Evolutionary conservation across 768 basidiomycete species (phyloP), one percentile per base, ranked within the genome.

Genomic region (Lactifluus pinguis): DNA sequence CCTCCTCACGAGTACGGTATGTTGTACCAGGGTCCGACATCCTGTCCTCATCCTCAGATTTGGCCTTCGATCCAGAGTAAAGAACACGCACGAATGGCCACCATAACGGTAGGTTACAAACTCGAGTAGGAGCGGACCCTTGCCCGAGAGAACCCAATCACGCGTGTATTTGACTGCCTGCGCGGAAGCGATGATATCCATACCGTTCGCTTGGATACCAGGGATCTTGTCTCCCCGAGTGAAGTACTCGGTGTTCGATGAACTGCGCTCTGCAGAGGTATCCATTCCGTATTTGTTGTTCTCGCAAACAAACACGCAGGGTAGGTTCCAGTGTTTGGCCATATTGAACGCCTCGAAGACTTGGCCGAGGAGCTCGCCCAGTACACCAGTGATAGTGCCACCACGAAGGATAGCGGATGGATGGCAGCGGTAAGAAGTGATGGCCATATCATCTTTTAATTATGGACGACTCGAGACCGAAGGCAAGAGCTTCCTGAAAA

Each of bases 271-370:
- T 11, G 95, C 92, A 2, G 95, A 90, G 3, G 95, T 98, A 65
- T 95, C 95, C 95, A 99, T 98, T 69, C 97, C 95, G 72, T 98
- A 98, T 75, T 97, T 90, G 85, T 99, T 98, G 80, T 99, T 98
- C 74, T 99, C 95, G 71, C 95, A 98, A 14, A 95, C 85, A 72
- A 98, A 98, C 57, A 98, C 81, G 67, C 85, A 85, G 0, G 97
- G 95, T 29, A 97, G 83, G 74, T 95, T 82, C 95, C 95, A 98
- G 1, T 95, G 81, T 72, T 95, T 95, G 49, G 93, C 93, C 97
- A 99, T 98, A 80, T 99, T 99, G 79, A 84, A 98, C 14, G 94
- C 86, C 76, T 99, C 95, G 67, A 98, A 98, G 53, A 99, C 94
- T 72, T 99, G 97, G 17, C 94, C 94, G 58, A 98, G 84, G 9